phyloP scores from a whole-genome alignment of 2,329 filamentous ascomycete species.

The Pezicula rhizophila region DNA sequence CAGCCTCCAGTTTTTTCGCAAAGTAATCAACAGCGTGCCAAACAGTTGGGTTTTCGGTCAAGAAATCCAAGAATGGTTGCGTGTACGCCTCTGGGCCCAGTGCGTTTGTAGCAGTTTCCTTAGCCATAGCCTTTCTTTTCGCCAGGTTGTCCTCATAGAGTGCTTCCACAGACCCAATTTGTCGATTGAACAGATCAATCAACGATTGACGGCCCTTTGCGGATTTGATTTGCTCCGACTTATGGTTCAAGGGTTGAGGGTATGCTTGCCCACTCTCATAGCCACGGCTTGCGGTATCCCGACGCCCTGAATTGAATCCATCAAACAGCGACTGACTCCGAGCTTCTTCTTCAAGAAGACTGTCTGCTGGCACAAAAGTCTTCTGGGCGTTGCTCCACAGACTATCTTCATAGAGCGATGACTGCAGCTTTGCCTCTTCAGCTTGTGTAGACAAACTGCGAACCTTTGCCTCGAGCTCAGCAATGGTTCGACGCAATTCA shows the following conservation, averaged over 20 bases:
- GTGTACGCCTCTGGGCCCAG: slow-evolving; percentile 59
- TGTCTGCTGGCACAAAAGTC: too few species aligned
- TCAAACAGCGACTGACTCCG: too few species aligned
- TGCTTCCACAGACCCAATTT: too few species aligned
- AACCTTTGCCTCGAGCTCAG: slow-evolving; percentile 11
- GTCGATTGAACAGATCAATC: too few species aligned
- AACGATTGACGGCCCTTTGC: too few species aligned
- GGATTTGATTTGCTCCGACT: not conserved
- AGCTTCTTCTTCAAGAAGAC: too few species aligned
- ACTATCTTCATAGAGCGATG: not conserved
- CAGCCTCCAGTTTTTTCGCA: slow-evolving; percentile 60
- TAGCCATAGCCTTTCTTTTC: too few species aligned
- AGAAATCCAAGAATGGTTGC: slow-evolving; percentile 79
- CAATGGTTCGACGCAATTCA: slow-evolving; percentile 8
- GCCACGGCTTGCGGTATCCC: too few species aligned
- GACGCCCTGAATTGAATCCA: too few species aligned
- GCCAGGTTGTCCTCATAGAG: too few species aligned
- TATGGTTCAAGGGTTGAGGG: slow-evolving; percentile 5
- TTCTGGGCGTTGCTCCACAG: too few species aligned
- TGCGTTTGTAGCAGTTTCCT: slow-evolving; percentile 8
- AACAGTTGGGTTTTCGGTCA: slow-evolving; percentile 84
- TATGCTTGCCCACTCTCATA: too few species aligned
- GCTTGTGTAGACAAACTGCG: slow-evolving; percentile 1
- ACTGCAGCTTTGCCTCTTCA: not conserved
- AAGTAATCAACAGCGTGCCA: slow-evolving; percentile 86